These are phyloP conservation scores for Aspergillus affinis DNA, from an alignment of 495 filamentous ascomycete species.

Conservation along the genomic window DNA sequence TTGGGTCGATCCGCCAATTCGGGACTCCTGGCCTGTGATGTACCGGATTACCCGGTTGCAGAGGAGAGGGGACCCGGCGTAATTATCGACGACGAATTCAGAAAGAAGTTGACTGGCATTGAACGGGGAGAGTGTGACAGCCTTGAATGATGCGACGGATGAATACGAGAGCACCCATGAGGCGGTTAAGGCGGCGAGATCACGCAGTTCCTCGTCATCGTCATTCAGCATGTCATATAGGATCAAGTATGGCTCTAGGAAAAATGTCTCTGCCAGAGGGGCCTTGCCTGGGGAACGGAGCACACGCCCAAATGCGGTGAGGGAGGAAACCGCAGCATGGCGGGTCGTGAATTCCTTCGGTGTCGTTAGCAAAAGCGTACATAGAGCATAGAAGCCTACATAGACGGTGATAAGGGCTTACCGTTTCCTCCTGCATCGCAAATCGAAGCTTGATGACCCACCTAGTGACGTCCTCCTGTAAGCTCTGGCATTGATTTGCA, in stretches of 20 bases:
- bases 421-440: conserved; percentile 44
- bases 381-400: not conserved
- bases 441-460: conserved; percentile 38
- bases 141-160: conserved; percentile 27
- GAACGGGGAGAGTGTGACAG: conserved; percentile 40
- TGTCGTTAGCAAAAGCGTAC: not conserved
- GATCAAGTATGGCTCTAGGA: conserved; percentile 49
- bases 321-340: conserved; percentile 51
- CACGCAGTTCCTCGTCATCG: conserved; percentile 86
- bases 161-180: conserved; percentile 46
- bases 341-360: conserved; percentile 65
- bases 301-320: conserved; percentile 34
- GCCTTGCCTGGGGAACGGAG: conserved; percentile 27
- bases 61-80: conserved; percentile 35
- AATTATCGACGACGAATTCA: conserved; percentile 40
- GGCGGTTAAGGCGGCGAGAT: conserved; percentile 55
- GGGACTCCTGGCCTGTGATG: conserved; percentile 25
- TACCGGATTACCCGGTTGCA: conserved; percentile 31
- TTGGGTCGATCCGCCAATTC: conserved; percentile 24
- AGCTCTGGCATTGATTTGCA: conserved; percentile 19
- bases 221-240: conserved; percentile 72
- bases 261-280: conserved; percentile 26
- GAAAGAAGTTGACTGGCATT: conserved; percentile 49
- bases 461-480: conserved; percentile 24
- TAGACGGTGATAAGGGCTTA: conserved; percentile 18